Percentiles rank a stretch among this genome's conserved stretches.
Conservation (phyloP, 768 basidiomycete genomes). For the Guyanaporus albipodus region DNA sequence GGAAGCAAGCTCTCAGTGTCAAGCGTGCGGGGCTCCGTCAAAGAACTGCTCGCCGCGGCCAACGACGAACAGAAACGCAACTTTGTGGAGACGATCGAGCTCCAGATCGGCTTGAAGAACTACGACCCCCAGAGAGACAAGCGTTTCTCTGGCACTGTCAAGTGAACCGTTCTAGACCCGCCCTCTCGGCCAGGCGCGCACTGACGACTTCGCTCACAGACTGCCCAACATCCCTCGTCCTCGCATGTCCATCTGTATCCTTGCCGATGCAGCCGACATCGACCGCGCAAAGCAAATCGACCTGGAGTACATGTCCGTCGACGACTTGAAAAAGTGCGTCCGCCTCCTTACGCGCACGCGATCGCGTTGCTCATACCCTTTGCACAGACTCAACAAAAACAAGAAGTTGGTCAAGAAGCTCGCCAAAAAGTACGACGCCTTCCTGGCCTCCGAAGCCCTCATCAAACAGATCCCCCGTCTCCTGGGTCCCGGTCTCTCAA, state of each 20-base stretch:
- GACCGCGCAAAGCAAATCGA: conserved; percentile 98
- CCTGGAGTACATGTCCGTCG: conserved; percentile 98
- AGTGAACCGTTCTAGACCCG: conserved; percentile 41
- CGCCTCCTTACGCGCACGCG: background rate
- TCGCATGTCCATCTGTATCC: conserved; percentile 99
- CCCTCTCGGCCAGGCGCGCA: background rate
- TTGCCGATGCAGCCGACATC: conserved; percentile 98
- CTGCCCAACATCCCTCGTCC: conserved; percentile 97
- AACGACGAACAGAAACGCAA: conserved; percentile 89
- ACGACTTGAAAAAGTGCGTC: conserved; percentile 96
- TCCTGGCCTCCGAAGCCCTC: conserved; percentile 93
- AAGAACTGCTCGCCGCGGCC: conserved; percentile 81
- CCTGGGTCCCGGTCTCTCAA: conserved; percentile 98
- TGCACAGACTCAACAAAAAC: conserved; percentile 94
- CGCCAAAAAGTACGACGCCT: conserved; percentile 99
- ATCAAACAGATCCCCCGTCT: conserved; percentile 99
- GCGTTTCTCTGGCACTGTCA: conserved; percentile 99
- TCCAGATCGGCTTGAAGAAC: conserved; percentile 97
- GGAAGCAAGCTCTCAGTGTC: conserved; percentile 92
- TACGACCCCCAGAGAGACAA: conserved; percentile 99
- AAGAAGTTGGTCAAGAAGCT: conserved; percentile 99
- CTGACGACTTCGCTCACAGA: conserved; percentile 38
- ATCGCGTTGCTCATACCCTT: background rate
- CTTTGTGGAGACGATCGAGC: conserved; percentile 94
- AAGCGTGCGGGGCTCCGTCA: conserved; percentile 99